Evolutionary conservation across 108 stramenopile species (phyloP).

Genomic region (Nitzschia sp.): DNA sequence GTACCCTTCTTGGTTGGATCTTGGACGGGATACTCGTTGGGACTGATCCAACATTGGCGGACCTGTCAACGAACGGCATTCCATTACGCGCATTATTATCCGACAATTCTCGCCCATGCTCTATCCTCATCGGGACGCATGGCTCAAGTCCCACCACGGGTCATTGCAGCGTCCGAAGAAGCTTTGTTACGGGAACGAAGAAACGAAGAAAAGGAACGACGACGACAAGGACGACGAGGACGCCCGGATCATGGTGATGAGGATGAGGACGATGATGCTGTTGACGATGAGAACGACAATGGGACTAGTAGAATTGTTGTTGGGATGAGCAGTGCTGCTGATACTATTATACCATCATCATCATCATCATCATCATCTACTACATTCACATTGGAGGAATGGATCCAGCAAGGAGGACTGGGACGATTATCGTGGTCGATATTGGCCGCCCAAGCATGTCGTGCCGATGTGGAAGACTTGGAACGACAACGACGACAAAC

Average conservation of each 20-base stretch:
- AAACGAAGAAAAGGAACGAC: not conserved
- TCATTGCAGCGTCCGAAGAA: slow-evolving; percentile 10
- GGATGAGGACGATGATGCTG: not conserved
- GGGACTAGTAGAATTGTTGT: no score
- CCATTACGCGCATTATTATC: slow-evolving; percentile 30
- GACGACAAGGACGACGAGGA: not conserved
- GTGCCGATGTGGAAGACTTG: slow-evolving; percentile 31
- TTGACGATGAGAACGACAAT: no score
- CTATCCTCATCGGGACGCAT: slow-evolving; percentile 4
- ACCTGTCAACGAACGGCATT: not conserved
- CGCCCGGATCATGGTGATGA: not conserved
- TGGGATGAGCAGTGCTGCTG: no score
- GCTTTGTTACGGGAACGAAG: no score
- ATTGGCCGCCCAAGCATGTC: slow-evolving; percentile 35
- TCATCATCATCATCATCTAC: no score
- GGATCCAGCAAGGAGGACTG: slow-evolving; percentile 36
- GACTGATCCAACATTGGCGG: slow-evolving; percentile 28
- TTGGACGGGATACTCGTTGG: slow-evolving; percentile 41
- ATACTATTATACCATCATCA: no score
- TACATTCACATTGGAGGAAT: slow-evolving; percentile 24
- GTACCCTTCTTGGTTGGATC: slow-evolving; percentile 43
- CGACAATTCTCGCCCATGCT: slow-evolving; percentile 34
- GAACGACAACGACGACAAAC: slow-evolving; percentile 28
- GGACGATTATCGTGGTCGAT: slow-evolving; percentile 30
- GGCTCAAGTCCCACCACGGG: slow-evolving; percentile 5